Conservation (phyloP, 768 basidiomycete species). For the Tubosaeta sp. region DNA sequence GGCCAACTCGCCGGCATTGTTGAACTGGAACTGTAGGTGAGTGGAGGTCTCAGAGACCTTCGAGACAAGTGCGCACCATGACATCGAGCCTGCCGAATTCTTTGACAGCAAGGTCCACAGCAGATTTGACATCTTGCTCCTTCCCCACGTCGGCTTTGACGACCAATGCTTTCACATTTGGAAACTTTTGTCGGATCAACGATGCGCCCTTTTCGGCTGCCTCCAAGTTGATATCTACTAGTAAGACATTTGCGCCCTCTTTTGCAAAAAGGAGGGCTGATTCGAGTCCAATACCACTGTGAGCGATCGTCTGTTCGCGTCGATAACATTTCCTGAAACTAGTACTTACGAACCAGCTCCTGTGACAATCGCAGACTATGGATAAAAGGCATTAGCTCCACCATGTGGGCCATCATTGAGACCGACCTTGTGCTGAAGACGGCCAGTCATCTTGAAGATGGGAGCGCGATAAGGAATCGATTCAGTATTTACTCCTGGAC, state of each 20-base stretch:
- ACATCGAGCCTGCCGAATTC: conserved; percentile 93
- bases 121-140: conserved; percentile 79
- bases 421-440: conserved; percentile 62
- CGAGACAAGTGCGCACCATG: conserved; percentile 55
- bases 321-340: neutral
- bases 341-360: conserved; percentile 80
- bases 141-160: conserved; percentile 84
- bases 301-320: conserved; percentile 8
- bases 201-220: conserved; percentile 66
- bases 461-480: conserved; percentile 1
- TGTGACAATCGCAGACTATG: conserved; percentile 73
- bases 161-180: conserved; percentile 64
- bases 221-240: conserved; percentile 81
- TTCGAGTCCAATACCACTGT: conserved; percentile 94
- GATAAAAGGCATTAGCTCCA: conserved; percentile 8
- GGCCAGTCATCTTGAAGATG: conserved; percentile 49
- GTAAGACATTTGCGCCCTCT: conserved; percentile 88
- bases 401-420: neutral
- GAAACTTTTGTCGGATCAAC: conserved; percentile 60
- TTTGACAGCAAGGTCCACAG: conserved; percentile 74
- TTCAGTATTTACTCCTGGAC: neutral
- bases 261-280: conserved; percentile 91
- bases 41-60: neutral
- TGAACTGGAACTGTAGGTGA: conserved; percentile 56
- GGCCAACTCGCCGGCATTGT: conserved; percentile 69